Percentiles rank a stretch among this genome's conserved stretches.
Conservation (phyloP, 192 early-diverging fungal genomes). For the Thoreauomyces humboldtii region DNA sequence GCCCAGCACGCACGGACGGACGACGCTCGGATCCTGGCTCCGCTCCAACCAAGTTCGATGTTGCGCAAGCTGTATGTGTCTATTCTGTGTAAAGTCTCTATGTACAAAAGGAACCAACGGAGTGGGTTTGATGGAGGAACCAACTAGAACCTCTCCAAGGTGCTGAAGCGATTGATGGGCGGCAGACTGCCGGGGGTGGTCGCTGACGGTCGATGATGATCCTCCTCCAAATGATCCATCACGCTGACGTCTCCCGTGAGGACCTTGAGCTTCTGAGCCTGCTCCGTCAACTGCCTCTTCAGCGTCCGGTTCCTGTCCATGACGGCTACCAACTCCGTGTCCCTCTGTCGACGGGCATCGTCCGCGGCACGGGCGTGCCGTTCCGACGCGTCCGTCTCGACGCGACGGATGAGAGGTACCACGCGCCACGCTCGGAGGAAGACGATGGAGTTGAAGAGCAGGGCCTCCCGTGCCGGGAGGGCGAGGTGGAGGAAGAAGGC, state of each 20-base stretch:
- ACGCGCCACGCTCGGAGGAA: not conserved
- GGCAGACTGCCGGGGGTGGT: too few species aligned
- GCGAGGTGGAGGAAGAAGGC: slow-evolving; percentile 5
- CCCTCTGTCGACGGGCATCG: not conserved
- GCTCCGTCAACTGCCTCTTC: not conserved
- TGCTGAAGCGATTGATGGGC: too few species aligned
- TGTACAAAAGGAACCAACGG: too few species aligned
- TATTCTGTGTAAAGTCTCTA: too few species aligned
- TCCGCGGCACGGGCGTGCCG: not conserved
- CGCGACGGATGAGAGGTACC: not conserved
- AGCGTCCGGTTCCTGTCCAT: not conserved
- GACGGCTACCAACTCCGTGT: not conserved
- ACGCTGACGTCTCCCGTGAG: slow-evolving; percentile 14
- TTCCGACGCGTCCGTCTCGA: not conserved
- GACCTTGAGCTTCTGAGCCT: slow-evolving; percentile 8
- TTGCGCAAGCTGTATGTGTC: too few species aligned
- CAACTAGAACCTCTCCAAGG: too few species aligned
- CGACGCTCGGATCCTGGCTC: too few species aligned
- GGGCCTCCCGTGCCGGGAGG: slow-evolving; percentile 21
- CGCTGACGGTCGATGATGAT: too few species aligned
- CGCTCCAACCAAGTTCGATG: too few species aligned
- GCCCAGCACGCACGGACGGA: too few species aligned
- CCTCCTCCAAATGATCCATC: too few species aligned
- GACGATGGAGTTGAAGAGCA: slow-evolving; percentile 1
- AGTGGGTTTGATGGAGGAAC: too few species aligned